These are phyloP conservation scores for Hippophae tibetana DNA, from an alignment of 306 rosid genomes.

Conservation along the genomic window DNA sequence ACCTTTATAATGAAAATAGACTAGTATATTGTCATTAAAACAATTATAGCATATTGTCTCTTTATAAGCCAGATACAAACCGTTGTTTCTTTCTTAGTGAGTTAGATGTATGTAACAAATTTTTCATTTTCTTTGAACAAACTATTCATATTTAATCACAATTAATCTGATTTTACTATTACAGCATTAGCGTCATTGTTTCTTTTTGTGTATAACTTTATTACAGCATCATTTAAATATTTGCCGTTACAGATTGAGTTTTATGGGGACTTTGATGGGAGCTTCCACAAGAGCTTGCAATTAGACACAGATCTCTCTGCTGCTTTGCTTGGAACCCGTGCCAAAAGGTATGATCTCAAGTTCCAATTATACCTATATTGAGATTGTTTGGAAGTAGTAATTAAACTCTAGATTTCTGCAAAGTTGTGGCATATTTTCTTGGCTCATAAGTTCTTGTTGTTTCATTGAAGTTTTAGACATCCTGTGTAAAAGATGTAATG, in stretches of 20 bases:
- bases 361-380: neutral
- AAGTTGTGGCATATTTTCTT: constrained; percentile 3
- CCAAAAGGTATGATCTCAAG: constrained; percentile 46
- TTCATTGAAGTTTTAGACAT: neutral
- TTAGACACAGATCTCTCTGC: constrained; percentile 72
- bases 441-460: neutral
- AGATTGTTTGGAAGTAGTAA: neutral
- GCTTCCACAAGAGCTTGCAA: constrained; percentile 84
- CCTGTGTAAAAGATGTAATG: neutral
- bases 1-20: too few species aligned
- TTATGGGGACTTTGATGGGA: constrained; percentile 89
- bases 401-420: neutral
- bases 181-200: neutral
- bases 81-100: too few species aligned
- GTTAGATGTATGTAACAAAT: too few species aligned
- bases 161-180: neutral
- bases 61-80: too few species aligned
- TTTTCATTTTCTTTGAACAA: too few species aligned
- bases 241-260: constrained; percentile 58
- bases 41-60: too few species aligned
- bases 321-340: constrained; percentile 86
- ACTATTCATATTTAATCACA: neutral
- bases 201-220: neutral
- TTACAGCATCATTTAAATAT: neutral
- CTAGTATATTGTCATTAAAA: too few species aligned